A percentile compares a stretch with the other conserved stretches of the same genome.
phyloP scores from a whole-genome alignment of 768 basidiomycete species.

The Kwoniella sp. region DNA sequence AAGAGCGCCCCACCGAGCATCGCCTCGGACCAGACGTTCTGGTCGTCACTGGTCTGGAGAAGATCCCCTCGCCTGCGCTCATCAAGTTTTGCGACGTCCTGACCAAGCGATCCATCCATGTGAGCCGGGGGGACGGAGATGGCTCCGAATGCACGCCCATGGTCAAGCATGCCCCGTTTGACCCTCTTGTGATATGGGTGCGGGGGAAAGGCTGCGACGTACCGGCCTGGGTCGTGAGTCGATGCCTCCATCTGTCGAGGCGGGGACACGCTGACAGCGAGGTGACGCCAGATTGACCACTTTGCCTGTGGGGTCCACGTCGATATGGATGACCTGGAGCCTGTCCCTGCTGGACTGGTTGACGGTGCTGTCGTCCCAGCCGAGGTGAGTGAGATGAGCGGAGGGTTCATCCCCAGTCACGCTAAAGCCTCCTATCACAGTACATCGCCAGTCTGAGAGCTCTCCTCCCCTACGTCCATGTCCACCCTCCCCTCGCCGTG shows the following conservation, averaged over 20 bases:
- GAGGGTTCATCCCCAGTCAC: not conserved
- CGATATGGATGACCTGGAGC: conserved; percentile 3
- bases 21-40: too few relatives aligned
- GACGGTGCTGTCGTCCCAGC: not conserved
- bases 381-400: not conserved
- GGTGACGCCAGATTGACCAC: conserved; percentile 12
- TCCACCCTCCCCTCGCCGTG: conserved; percentile 31
- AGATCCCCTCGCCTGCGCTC: conserved; percentile 14
- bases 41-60: conserved; percentile 31
- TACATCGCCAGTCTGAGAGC: conserved; percentile 22
- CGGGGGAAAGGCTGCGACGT: conserved; percentile 21
- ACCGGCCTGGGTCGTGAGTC: conserved; percentile 37
- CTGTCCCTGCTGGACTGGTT: not conserved
- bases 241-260: not conserved
- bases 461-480: conserved; percentile 35
- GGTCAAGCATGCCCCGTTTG: too few relatives aligned
- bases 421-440: conserved; percentile 1
- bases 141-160: too few relatives aligned
- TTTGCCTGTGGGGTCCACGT: conserved; percentile 5
- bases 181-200: conserved; percentile 32
- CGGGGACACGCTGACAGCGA: not conserved
- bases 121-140: not conserved
- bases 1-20: too few relatives aligned
- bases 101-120: conserved; percentile 3
- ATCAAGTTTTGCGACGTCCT: conserved; percentile 30